These are phyloP conservation scores for Candida buenavistaensis DNA, from an alignment of 1,139 yeast genomes.

Conservation along the genomic window DNA sequence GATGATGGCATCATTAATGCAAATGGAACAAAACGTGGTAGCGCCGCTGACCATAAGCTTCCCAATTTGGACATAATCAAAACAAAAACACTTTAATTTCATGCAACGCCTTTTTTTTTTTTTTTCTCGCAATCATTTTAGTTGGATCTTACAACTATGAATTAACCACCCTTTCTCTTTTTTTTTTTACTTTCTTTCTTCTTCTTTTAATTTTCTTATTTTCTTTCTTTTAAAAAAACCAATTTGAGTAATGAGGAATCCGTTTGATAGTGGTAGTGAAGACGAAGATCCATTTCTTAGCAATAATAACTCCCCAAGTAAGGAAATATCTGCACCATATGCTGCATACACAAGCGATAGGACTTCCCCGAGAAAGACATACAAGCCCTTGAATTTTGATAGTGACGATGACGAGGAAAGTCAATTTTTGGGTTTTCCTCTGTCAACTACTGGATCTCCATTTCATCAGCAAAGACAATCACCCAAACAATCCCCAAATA, in stretches of 20 bases:
- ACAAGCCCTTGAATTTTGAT: constrained; percentile 25
- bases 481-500: constrained; percentile 44
- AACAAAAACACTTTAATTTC: constrained; percentile 1
- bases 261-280: constrained; percentile 22
- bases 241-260: constrained; percentile 18
- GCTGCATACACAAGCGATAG: constrained; percentile 45
- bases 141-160: not conserved
- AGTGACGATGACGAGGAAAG: constrained; percentile 23
- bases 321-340: constrained; percentile 32
- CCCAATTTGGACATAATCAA: constrained; percentile 3
- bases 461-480: constrained; percentile 10
- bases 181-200: constrained; percentile 1
- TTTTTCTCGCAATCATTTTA: not conserved
- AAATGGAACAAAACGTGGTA: not conserved
- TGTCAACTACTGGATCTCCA: constrained; percentile 15
- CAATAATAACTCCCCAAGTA: constrained; percentile 17
- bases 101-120: not conserved
- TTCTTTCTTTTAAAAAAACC: not conserved
- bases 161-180: not conserved
- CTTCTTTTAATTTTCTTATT: not conserved
- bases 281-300: constrained; percentile 30
- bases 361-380: constrained; percentile 37
- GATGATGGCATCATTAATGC: not conserved
- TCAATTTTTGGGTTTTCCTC: constrained; percentile 31
- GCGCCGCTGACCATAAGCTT: not conserved